Base-by-base conservation (phyloP, 192 early-diverging fungal genomes). In the Chytriomyces confervae region DNA sequence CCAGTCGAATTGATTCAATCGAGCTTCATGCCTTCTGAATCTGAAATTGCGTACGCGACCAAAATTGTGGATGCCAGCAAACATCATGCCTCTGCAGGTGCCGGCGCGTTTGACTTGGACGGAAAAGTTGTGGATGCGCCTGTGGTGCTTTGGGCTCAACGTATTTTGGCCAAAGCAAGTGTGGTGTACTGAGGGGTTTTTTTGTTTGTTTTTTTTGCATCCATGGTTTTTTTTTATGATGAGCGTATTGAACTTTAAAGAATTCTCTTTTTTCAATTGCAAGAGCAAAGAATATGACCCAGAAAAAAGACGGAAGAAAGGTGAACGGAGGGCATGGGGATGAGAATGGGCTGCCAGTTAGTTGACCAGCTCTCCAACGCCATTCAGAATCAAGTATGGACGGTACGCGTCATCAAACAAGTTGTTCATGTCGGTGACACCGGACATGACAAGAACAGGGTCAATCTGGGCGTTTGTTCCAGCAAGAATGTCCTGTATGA, bases 91-190 rank as follows among this genome's bases (percentile, higher is more conserved):
- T 79, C 82, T 72, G 82, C 89, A 77, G 96, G 96, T 9, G 89
- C 92, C 46, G 97, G 97, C 63, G 95, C 95, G 20, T 98, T 97
- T 84, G 90, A 88, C 50, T 81, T 97, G 73, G 93, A 98, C 69
- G 97, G 97, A 46, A 95, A 96, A 84, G 94, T 96, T 91, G 89
- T 91, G 77, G 87, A 83, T 72, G 36, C 64, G 44, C 68, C 43
- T 18, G 46, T 69, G 16, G 46, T 69, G 3, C 29, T 69, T 13
- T 45, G 68, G 68, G 96, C 96, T 2, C 85, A 91, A 82, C 90
- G 90, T 60, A 86, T 94, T 24, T 69, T 95, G 46, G 86, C 83
- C 49, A 86, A 87, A 46, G 92, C 53, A 20, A 20, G 53, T 36
- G 36, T 36, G 36, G 36, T 36, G 36, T 36, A 36, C 36, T 36